These are phyloP conservation scores for Fusarium lateritium DNA, from an alignment of 2,329 filamentous ascomycete species.

Conservation along the genomic window DNA sequence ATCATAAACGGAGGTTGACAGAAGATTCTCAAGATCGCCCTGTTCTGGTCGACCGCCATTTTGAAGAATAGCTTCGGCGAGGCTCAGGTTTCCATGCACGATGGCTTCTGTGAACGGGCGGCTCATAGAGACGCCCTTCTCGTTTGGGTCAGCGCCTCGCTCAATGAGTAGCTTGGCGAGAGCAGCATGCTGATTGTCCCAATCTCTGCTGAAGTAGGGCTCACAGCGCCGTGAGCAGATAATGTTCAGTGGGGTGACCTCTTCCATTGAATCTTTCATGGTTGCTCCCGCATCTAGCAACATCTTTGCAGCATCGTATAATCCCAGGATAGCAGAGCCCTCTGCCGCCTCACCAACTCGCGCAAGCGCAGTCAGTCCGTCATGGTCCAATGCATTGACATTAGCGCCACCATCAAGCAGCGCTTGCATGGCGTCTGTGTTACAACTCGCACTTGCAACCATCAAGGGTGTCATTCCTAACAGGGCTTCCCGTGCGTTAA, in stretches of 20 bases:
- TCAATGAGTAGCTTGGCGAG: slow-evolving; percentile 48
- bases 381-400: slow-evolving; percentile 46
- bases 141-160: slow-evolving; percentile 47
- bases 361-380: slow-evolving; percentile 45
- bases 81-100: slow-evolving; percentile 41
- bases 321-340: slow-evolving; percentile 38
- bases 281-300: slow-evolving; percentile 47
- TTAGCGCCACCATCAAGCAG: slow-evolving; percentile 46
- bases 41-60: slow-evolving; percentile 45
- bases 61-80: slow-evolving; percentile 45
- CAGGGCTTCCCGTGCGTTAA: slow-evolving; percentile 46
- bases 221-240: slow-evolving; percentile 47
- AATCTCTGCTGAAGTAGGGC: slow-evolving; percentile 42
- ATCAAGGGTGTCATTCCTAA: slow-evolving; percentile 50
- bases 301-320: slow-evolving; percentile 46
- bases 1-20: slow-evolving; percentile 41
- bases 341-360: slow-evolving; percentile 48
- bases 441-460: slow-evolving; percentile 49
- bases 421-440: slow-evolving; percentile 45
- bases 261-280: slow-evolving; percentile 40
- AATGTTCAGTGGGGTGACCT: slow-evolving; percentile 46
- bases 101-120: slow-evolving; percentile 48
- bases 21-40: slow-evolving; percentile 42
- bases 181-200: slow-evolving; percentile 48
- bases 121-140: slow-evolving; percentile 39